Conservation (phyloP, 2,329 filamentous ascomycete genomes). For the Fusarium gaditjirri region DNA sequence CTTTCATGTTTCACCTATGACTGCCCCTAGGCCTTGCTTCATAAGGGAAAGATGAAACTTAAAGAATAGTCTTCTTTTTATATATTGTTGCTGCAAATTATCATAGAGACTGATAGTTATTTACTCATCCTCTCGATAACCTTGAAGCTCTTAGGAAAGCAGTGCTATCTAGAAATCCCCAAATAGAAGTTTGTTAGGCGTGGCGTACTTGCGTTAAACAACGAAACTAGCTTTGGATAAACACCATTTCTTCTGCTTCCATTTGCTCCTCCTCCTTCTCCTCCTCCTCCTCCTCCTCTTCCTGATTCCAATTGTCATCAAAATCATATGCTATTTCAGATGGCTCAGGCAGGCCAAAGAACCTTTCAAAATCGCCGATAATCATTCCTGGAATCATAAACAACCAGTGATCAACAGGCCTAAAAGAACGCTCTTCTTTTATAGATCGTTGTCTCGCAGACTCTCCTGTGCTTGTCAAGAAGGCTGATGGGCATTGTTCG, state of each 20-base stretch:
- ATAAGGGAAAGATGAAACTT: not conserved
- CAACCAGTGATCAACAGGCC: not conserved
- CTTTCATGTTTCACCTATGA: not conserved
- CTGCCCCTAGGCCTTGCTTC: not conserved
- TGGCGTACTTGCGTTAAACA: not conserved
- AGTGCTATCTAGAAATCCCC: not conserved
- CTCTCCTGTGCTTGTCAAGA: not conserved
- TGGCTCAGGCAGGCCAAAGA: not conserved
- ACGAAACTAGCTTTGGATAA: not conserved
- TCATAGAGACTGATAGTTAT: not conserved
- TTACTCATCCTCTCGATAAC: not conserved
- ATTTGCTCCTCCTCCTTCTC: not conserved
- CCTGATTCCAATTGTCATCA: not conserved
- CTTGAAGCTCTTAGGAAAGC: not conserved
- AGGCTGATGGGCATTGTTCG: not conserved
- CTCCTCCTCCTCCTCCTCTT: not conserved
- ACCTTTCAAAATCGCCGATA: fast-evolving
- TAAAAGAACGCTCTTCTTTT: not conserved
- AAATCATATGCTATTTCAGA: fast-evolving
- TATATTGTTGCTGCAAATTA: not conserved
- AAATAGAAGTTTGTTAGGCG: too few species aligned
- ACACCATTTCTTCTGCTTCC: not conserved
- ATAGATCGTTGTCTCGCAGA: not conserved
- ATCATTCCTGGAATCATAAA: fast-evolving
- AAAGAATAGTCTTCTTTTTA: not conserved